Base-by-base conservation (phyloP, 371 early-diverging fungal genomes). In the Mortierella sp. region DNA sequence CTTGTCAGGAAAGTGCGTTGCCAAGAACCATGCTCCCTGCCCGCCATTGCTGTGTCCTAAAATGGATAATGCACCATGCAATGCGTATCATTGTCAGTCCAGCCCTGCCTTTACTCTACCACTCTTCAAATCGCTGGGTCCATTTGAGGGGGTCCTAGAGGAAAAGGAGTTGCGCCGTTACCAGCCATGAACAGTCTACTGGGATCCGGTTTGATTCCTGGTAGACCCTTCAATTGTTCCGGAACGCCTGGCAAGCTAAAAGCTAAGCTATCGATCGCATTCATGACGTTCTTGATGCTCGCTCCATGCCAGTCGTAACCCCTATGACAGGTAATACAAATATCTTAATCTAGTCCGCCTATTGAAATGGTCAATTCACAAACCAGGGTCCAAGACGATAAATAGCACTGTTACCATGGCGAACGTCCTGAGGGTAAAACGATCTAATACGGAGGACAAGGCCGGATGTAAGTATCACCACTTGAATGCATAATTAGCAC, bases 1-100 rank as follows among this genome's bases (percentile, higher is more conserved):
- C 47, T 73, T 84, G 78, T 95, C 96, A 0, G 95, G 93, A 83
- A 89, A 92, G 80, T 95, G 96, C 3, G 92, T 90, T 2, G 89
- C 85, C 74, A 93, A 76, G 90, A 91, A 92, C 95, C 95, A 95
- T 10, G 94, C 93, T 26, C 95, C 95, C 80, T 95, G 95, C 0
- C 94, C 95, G 0, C 95, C 95, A 78, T 95, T 95, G 74, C 93
- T 93, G 78, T 95, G 95, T 1, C 95, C 95, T 90, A 74, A 26
- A 52, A 19, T 34, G 63, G 8, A 14, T 0, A 26, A 26, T n/a
- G n/a, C n/a, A n/a, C n/a, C 0, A 57, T 31, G 38, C n/a, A 63
- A 16, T 2, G 38, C 16, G 7, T 6, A 16, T 1, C 26, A 60
- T 63, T 8, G 8, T 63, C 1, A 63, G 38, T 19, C 7, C 21